Evolutionary conservation across 176 grass and related monocot species (phyloP).

Genomic region (Rhynchospora tenuis): DNA sequence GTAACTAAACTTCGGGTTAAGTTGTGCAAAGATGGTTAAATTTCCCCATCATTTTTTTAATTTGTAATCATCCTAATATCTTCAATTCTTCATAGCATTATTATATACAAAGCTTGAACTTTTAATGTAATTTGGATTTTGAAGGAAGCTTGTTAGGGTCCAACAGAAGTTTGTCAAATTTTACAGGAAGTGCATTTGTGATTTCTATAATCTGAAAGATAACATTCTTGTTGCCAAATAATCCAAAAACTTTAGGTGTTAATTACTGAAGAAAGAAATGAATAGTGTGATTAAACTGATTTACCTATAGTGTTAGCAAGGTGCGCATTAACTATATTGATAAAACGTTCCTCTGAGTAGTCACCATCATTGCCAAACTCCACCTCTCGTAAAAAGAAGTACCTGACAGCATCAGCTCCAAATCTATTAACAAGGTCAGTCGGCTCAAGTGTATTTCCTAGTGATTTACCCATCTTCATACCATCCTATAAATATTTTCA

Average conservation of each 20-base stretch:
- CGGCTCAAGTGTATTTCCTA: constrained; percentile 96
- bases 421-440: constrained; percentile 81
- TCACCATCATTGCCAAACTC: constrained; percentile 94
- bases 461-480: constrained; percentile 98
- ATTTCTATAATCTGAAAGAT: neutral
- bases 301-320: constrained; percentile 96
- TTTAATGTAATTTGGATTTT: neutral
- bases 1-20: neutral
- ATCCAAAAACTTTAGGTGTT: neutral
- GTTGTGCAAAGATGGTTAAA: neutral
- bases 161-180: neutral
- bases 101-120: neutral
- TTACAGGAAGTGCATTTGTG: neutral
- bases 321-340: constrained; percentile 93
- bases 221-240: neutral
- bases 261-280: neutral
- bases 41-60: neutral
- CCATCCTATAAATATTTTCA: constrained; percentile 84
- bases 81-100: neutral
- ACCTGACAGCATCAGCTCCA: constrained; percentile 85
- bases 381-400: constrained; percentile 94
- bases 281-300: neutral
- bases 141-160: neutral
- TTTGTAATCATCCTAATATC: neutral
- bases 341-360: constrained; percentile 95